These are phyloP conservation scores for Phytopythium aichiense DNA, from an alignment of 352 stramenopile species.

Conservation along the genomic window DNA sequence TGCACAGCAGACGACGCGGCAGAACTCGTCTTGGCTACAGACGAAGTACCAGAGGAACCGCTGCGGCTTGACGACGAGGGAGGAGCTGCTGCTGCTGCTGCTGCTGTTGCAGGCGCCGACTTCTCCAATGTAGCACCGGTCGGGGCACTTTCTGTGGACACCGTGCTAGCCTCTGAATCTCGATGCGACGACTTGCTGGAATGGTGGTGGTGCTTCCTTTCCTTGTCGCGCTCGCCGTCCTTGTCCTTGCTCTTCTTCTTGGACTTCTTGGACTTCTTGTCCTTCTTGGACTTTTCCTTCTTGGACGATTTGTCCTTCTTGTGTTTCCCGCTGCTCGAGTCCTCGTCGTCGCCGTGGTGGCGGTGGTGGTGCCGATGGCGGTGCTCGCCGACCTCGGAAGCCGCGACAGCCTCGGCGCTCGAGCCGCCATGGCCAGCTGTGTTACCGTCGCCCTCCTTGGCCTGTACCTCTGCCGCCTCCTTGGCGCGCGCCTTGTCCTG, in stretches of 20 bases:
- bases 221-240: slow-evolving; percentile 22
- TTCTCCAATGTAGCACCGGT: not conserved
- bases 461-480: slow-evolving; percentile 9
- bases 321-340: slow-evolving; percentile 26
- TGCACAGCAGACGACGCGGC: not conserved
- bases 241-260: slow-evolving; percentile 75
- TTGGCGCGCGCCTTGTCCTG: slow-evolving; percentile 23
- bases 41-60: not conserved
- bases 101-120: not conserved
- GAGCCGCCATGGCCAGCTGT: slow-evolving; percentile 5
- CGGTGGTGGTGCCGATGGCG: slow-evolving; percentile 14
- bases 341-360: slow-evolving; percentile 14
- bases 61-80: not conserved
- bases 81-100: not conserved
- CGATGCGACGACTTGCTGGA: slow-evolving; percentile 24
- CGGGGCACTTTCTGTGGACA: not conserved
- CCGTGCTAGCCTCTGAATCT: slow-evolving; percentile 5
- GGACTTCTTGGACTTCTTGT: slow-evolving; percentile 70
- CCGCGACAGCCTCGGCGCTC: slow-evolving; percentile 11
- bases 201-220: slow-evolving; percentile 24
- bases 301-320: slow-evolving; percentile 38
- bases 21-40: not conserved
- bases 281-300: slow-evolving; percentile 48
- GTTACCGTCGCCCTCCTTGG: slow-evolving; percentile 4
- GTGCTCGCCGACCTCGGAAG: slow-evolving; percentile 20